A percentile compares a stretch with the other conserved stretches of the same genome.
Evolutionary conservation across 352 stramenopile species (phyloP).

Genomic region (Phytophthora colocasiae): DNA sequence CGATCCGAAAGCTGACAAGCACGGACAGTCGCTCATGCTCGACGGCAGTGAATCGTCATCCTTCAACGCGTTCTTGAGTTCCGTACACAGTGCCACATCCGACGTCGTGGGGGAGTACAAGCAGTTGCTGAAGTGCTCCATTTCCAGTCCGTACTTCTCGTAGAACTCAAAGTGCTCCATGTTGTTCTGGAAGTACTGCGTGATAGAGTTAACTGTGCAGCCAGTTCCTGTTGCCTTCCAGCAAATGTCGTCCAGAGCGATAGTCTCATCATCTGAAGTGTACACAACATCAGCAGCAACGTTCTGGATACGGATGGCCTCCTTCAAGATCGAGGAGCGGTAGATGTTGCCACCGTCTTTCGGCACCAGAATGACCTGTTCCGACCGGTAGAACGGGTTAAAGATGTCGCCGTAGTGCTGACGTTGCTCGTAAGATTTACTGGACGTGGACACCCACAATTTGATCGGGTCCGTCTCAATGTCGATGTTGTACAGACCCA

Average conservation of each 20-base stretch:
- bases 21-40: slow-evolving; percentile 71
- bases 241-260: slow-evolving; percentile 62
- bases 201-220: slow-evolving; percentile 67
- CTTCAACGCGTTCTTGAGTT: slow-evolving; percentile 41
- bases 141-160: slow-evolving; percentile 48
- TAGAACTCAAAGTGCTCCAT: slow-evolving; percentile 70
- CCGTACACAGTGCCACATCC: slow-evolving; percentile 51
- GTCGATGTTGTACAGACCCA: slow-evolving; percentile 52
- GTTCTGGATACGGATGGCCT: slow-evolving; percentile 58
- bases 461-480: slow-evolving; percentile 71
- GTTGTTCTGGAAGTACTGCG: slow-evolving; percentile 78
- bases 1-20: slow-evolving; percentile 62
- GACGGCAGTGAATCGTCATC: slow-evolving; percentile 47
- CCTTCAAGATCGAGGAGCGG: slow-evolving; percentile 56
- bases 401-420: slow-evolving; percentile 69
- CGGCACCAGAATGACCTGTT: slow-evolving; percentile 66
- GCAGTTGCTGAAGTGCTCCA: slow-evolving; percentile 67
- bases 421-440: slow-evolving; percentile 55
- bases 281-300: slow-evolving; percentile 49
- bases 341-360: slow-evolving; percentile 67
- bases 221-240: slow-evolving; percentile 70
- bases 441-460: slow-evolving; percentile 66
- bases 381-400: slow-evolving; percentile 71
- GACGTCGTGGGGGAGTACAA: slow-evolving; percentile 58
- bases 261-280: slow-evolving; percentile 37